Conservation (phyloP, 148 eudicot genomes). For the Rhododendron simsii region DNA sequence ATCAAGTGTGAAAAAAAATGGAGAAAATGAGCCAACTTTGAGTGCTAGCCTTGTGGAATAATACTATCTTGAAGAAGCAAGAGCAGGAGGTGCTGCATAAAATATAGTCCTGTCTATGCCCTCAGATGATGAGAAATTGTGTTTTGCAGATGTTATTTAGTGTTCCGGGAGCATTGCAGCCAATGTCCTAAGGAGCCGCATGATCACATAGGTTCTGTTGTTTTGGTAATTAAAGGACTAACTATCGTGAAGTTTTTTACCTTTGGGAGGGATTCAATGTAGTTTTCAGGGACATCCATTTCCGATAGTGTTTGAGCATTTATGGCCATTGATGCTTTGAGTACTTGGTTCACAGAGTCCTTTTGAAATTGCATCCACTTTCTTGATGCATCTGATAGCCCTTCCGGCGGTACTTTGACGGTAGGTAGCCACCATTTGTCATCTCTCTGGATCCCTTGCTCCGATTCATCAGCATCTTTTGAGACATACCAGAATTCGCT, state of each 20-base stretch:
- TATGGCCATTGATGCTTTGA: conserved; percentile 58
- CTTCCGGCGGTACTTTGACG: conserved; percentile 39
- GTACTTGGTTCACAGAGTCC: conserved; percentile 55
- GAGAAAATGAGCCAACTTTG: not conserved
- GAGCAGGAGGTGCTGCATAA: not conserved
- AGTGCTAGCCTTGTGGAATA: not conserved
- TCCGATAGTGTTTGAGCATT: conserved; percentile 46
- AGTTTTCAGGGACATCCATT: conserved; percentile 54
- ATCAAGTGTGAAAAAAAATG: not conserved
- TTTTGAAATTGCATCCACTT: conserved; percentile 55
- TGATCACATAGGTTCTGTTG: not conserved
- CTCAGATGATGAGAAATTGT: not conserved
- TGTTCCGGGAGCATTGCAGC: not conserved
- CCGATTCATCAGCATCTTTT: conserved; percentile 35
- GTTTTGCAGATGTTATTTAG: not conserved
- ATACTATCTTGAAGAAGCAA: not conserved
- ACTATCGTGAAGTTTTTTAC: conserved; percentile 9
- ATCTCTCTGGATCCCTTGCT: conserved; percentile 25
- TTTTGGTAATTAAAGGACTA: not conserved
- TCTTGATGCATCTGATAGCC: conserved; percentile 38
- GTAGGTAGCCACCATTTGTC: conserved; percentile 58
- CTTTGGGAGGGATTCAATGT: conserved; percentile 60
- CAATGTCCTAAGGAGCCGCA: not conserved
- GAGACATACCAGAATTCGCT: conserved; percentile 44
- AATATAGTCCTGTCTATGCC: not conserved